Evolutionary conservation across 495 filamentous ascomycete species (phyloP).

Genomic region (Choiromyces venosus): DNA sequence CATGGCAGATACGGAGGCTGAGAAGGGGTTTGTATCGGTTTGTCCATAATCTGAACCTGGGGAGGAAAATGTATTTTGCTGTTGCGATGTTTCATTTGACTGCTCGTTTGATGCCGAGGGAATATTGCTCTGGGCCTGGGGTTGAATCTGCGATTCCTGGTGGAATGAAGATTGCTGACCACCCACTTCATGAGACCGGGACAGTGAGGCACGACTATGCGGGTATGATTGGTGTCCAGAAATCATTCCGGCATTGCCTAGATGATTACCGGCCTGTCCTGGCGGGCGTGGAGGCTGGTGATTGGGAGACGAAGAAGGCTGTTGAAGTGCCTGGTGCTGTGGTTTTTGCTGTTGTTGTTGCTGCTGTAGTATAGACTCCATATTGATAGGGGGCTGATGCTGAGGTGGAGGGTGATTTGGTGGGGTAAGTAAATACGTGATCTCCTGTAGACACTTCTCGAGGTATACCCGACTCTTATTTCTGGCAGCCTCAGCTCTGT

Average conservation of each 20-base stretch:
- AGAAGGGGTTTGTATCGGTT: conserved; percentile 41
- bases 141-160: conserved; percentile 16
- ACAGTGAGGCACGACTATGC: conserved; percentile 23
- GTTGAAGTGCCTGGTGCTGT: conserved; percentile 34
- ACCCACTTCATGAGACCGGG: conserved; percentile 23
- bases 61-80: conserved; percentile 15
- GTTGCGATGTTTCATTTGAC: conserved; percentile 13
- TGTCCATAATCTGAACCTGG: conserved; percentile 34
- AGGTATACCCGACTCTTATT: conserved; percentile 47
- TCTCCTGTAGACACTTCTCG: conserved; percentile 59
- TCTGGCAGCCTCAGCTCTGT: conserved; percentile 42
- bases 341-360: conserved; percentile 31
- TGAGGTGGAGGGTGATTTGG: conserved; percentile 58
- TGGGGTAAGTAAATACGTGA: conserved; percentile 61
- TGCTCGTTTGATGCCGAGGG: conserved; percentile 33
- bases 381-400: conserved; percentile 28
- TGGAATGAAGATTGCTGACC: conserved; percentile 15
- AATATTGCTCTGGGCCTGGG: conserved; percentile 34
- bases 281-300: conserved; percentile 52
- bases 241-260: background rate
- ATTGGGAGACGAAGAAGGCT: conserved; percentile 51
- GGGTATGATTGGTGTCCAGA: conserved; percentile 29
- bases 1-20: conserved; percentile 15
- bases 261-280: conserved; percentile 13
- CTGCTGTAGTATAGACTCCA: conserved; percentile 28